Base-by-base conservation (phyloP, 192 early-diverging fungal species). In the Podila epicladia region DNA sequence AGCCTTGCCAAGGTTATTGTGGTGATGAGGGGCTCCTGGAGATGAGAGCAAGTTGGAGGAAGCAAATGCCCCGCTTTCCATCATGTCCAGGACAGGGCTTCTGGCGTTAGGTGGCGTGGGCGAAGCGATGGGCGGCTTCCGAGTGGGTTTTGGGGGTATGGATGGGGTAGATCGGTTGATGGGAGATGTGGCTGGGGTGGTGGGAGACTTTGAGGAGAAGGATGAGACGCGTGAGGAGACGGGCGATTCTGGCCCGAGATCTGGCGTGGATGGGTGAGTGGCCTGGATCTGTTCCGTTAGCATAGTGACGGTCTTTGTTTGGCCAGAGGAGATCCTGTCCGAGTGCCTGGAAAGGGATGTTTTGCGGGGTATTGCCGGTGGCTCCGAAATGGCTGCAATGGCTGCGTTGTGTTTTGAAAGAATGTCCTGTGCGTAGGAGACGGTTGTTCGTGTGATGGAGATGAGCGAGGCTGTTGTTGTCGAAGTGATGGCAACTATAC, bases 141-240 rank as follows among this genome's bases (percentile, higher is more conserved):
- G 69, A 6, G 78, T 82, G 4, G 88, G 88, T 75, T 90, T 90
- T 31, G 89, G 89, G 41, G 89, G 89, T 53, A 89, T 57, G 38
- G 86, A 75, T 2, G 86, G 86, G 4, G 78, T 73, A 9, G 76
- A 63, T 28, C 69, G 20, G 59, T 55, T 65, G 35, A 49, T 62
- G 41, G 64, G 69, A 22, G 63, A 61, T 64, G 33, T 74, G 65
- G 19, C 49, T 60, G 50, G 72, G 51, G 49, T 50, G 28, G 28
- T 62, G 28, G 60, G n/a, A 53, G 50, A 67, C 55, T 68, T 65
- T 58, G 71, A 67, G 11, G 69, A 37, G 26, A 64, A 73, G 22
- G 69, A 33, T 9, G 68, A 68, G n/a, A 33, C 13, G 28, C 58
- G 58, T 26, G 73, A 71, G 35, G 57, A 67, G 32, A 58, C 55